These are phyloP conservation scores for Vigna angularis DNA, from an alignment of 306 rosid genomes.

Conservation along the genomic window DNA sequence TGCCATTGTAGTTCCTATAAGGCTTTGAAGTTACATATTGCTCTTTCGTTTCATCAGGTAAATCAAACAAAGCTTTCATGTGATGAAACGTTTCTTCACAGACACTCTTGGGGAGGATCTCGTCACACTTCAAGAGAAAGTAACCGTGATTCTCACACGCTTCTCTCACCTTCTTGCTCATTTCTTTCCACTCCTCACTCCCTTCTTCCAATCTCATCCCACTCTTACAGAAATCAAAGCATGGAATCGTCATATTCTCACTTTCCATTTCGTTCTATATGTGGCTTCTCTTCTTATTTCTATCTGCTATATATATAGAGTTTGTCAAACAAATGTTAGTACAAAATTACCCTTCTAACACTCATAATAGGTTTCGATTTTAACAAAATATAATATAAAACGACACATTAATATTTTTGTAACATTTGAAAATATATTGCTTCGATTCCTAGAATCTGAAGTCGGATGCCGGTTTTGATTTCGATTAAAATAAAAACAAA, in stretches of 20 bases:
- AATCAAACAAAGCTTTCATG: constrained; percentile 54
- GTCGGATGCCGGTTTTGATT: too few relatives aligned
- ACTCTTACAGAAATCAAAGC: constrained; percentile 30
- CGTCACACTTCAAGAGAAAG: constrained; percentile 35
- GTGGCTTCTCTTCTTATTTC: background rate
- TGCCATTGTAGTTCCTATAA: constrained; percentile 50
- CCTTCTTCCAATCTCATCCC: constrained; percentile 34
- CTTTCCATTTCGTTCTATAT: background rate
- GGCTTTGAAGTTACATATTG: constrained; percentile 44
- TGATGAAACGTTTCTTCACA: constrained; percentile 38
- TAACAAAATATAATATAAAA: too few relatives aligned
- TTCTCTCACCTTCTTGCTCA: constrained; percentile 59
- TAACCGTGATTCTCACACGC: constrained; percentile 57
- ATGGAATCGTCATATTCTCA: constrained; percentile 32
- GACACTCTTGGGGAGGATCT: background rate
- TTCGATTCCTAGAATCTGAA: too few relatives aligned
- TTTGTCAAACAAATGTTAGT: too few relatives aligned
- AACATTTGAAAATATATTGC: too few relatives aligned
- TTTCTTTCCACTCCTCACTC: constrained; percentile 42
- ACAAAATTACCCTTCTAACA: too few relatives aligned
- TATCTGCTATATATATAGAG: background rate
- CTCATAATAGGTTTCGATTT: too few relatives aligned
- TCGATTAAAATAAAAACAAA: too few relatives aligned
- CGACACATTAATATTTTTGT: too few relatives aligned
- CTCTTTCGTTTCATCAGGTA: constrained; percentile 59